These are phyloP conservation scores for Caloboletus inedulis DNA, from an alignment of 1,284 basidiomycete genomes.

Conservation along the genomic window DNA sequence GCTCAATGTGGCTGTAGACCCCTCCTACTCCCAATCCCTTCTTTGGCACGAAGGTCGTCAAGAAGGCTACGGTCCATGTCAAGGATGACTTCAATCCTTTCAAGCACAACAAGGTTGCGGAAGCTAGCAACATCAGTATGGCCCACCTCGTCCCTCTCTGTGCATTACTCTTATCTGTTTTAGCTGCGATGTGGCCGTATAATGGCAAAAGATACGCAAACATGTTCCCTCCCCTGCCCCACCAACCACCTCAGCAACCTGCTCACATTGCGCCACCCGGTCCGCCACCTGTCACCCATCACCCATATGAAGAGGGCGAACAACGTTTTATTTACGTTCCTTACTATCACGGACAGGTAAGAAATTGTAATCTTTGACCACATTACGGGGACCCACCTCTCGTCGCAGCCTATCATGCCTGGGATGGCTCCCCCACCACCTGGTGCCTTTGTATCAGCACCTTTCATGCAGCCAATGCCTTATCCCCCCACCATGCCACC, in stretches of 20 bases:
- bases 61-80: conserved; percentile 75
- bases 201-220: conserved; percentile 80
- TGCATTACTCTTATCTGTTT: conserved; percentile 8
- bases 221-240: conserved; percentile 65
- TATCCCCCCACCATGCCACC: conserved; percentile 77
- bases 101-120: conserved; percentile 79
- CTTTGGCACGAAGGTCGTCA: conserved; percentile 77
- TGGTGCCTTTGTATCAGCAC: conserved; percentile 69
- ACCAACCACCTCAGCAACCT: conserved; percentile 59
- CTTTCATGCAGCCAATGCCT: conserved; percentile 78
- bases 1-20: conserved; percentile 25
- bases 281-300: conserved; percentile 64
- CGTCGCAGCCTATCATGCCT: conserved; percentile 68
- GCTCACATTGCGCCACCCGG: conserved; percentile 64
- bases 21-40: conserved; percentile 70
- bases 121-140: conserved; percentile 71
- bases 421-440: conserved; percentile 76
- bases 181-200: conserved; percentile 83
- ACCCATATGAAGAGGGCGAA: conserved; percentile 70
- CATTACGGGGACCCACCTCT: conserved; percentile 2
- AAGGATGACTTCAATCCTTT: conserved; percentile 96
- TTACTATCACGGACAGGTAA: conserved; percentile 71
- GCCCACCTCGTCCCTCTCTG: conserved; percentile 16
- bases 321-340: conserved; percentile 67
- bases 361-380: conserved; percentile 18